Evolutionary conservation across 352 stramenopile species (phyloP), one percentile per base, ranked within the genome.

Genomic region (Pythium monospermum): DNA sequence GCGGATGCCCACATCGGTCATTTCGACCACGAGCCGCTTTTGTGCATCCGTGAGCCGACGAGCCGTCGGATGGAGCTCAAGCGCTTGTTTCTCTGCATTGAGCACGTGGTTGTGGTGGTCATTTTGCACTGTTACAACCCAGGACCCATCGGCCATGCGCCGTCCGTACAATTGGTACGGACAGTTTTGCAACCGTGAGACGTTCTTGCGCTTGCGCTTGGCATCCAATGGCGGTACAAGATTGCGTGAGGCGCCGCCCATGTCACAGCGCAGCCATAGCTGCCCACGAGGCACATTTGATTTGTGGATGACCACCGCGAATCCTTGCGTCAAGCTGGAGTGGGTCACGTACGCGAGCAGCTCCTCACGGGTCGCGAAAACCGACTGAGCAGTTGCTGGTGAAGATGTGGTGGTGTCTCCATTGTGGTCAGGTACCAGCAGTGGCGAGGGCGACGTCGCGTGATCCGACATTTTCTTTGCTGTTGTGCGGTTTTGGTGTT

Each of bases 271-370:
- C 30, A 79, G 55, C 69, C 69, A 79, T 11, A 79, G 40, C 39
- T 79, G 69, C 1, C 69, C 69, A 15, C 69, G 63, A 11, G 69
- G 66, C 42, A 75, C 48, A 30, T 79, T 79, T 19, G 69, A 79
- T 44, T 75, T 75, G 27, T 66, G 58, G 48, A 67, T 79, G 42
- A 79, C 69, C 31, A 73, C 59, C 0, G 66, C 69, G 46, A 67
- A 79, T n/a, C 69, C 69, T 16, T 73, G 52, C 5, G 50, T 32
- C n/a, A 76, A 39, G 13, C 62, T 61, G 43, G 71, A 79, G 18
- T 54, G 44, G 30, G 64, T 64, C 39, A 76, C 63, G 55, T 67
- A 71, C 35, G 50, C 27, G 25, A 79, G 55, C 18, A 79, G 69
- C 48, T 61, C 56, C 11, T 75, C 66, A 19, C 69, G 66, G 35